phyloP scores from a whole-genome alignment of 2,329 filamentous ascomycete species.

The Thelonectria olida region DNA sequence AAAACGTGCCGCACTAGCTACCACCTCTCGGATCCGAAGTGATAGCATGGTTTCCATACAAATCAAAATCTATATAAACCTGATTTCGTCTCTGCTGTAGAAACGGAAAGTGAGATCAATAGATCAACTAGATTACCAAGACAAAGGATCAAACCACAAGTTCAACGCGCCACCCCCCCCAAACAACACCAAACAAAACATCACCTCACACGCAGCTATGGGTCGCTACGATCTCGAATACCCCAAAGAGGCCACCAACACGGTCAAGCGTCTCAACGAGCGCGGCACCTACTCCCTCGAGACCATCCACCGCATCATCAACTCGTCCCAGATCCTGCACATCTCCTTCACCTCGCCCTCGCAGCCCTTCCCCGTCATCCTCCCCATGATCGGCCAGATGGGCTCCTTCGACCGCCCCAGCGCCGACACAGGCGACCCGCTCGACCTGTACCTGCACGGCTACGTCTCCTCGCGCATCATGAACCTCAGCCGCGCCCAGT shows the following conservation, averaged over 20 bases:
- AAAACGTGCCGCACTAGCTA: neutral
- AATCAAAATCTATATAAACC: slow-evolving; percentile 12
- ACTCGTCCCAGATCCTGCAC: slow-evolving; percentile 77
- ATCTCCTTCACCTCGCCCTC: slow-evolving; percentile 76
- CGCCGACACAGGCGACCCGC: slow-evolving; percentile 67
- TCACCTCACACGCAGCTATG: slow-evolving; percentile 37
- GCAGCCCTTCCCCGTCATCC: slow-evolving; percentile 77
- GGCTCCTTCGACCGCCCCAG: slow-evolving; percentile 74
- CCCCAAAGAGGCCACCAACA: slow-evolving; percentile 70
- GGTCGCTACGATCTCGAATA: slow-evolving; percentile 61
- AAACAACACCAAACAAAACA: neutral
- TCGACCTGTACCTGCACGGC: slow-evolving; percentile 85
- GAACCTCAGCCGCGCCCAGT: slow-evolving; percentile 60
- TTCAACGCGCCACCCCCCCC: neutral
- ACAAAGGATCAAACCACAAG: neutral
- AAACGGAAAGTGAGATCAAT: neutral
- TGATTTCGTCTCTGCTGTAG: neutral
- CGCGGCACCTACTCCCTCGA: slow-evolving; percentile 76
- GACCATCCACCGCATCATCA: slow-evolving; percentile 80
- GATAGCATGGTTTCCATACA: neutral
- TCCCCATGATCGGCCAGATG: slow-evolving; percentile 90
- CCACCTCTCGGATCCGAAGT: slow-evolving; percentile 10
- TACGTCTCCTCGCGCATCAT: slow-evolving; percentile 84
- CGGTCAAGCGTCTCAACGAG: slow-evolving; percentile 72
- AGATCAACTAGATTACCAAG: neutral